Evolutionary conservation across 202 grass and related monocot species (phyloP).

Genomic region (Panicum hallii): DNA sequence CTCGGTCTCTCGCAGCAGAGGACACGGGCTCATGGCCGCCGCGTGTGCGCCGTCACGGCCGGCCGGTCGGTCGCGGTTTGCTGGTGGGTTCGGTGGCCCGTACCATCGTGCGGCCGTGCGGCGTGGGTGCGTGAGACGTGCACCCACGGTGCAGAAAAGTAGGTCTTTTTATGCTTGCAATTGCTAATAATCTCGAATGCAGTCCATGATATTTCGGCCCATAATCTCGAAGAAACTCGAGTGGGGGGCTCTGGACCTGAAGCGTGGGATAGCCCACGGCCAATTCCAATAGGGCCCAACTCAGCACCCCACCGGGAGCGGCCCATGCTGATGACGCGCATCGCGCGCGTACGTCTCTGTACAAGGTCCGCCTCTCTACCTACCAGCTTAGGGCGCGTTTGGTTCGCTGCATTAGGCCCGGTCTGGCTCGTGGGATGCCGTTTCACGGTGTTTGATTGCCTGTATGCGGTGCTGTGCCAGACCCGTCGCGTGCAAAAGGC

Average conservation of each 20-base stretch:
- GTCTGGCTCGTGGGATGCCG: no score
- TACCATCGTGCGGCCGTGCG: conserved; percentile 35
- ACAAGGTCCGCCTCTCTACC: no score
- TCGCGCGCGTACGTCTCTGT: no score
- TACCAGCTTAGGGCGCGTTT: no score
- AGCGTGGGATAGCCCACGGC: not conserved
- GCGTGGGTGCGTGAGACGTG: not conserved
- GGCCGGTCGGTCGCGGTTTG: conserved; percentile 37
- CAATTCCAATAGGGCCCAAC: not conserved
- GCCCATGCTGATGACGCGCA: not conserved
- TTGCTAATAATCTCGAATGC: not conserved
- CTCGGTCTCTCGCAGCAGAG: conserved; percentile 1
- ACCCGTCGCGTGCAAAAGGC: no score
- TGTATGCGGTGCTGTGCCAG: no score
- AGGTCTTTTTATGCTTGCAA: not conserved
- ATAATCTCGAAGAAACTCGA: not conserved
- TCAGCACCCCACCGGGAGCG: not conserved
- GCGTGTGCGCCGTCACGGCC: conserved; percentile 27
- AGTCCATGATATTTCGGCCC: not conserved
- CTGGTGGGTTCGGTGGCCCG: conserved; percentile 38
- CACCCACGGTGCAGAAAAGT: not conserved
- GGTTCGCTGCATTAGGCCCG: no score
- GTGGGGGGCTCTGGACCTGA: not conserved
- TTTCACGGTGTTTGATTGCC: no score
- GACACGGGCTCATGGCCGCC: conserved; percentile 49